Evolutionary conservation across 179 eudicot genomes (phyloP).

Genomic region (Drosera spatulata): DNA sequence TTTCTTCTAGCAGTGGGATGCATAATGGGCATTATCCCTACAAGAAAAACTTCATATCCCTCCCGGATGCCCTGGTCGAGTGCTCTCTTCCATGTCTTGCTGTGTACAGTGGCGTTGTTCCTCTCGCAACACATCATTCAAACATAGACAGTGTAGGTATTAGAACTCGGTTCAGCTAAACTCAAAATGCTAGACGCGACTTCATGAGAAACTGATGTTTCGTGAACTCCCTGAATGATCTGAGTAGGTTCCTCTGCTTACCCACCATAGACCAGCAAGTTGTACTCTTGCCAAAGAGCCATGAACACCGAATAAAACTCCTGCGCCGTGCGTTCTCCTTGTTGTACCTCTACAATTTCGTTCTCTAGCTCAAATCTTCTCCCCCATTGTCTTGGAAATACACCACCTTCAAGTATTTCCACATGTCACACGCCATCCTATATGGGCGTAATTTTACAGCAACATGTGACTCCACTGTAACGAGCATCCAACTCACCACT

Average conservation of each 20-base stretch:
- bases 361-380: background rate
- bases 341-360: background rate
- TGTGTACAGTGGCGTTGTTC: background rate
- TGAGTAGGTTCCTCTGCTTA: background rate
- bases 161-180: too few species aligned
- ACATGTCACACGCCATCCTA: background rate
- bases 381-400: background rate
- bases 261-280: background rate
- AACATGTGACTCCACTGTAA: too few species aligned
- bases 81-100: background rate
- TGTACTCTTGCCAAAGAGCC: background rate
- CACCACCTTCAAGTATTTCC: background rate
- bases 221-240: background rate
- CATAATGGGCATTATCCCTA: background rate
- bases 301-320: too few species aligned
- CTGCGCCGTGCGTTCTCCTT: background rate
- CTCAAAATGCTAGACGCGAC: too few species aligned
- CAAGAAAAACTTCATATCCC: background rate
- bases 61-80: background rate
- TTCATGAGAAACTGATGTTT: background rate
- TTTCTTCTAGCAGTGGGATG: background rate
- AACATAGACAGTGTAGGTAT: background rate
- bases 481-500: too few species aligned
- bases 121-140: background rate
- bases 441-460: background rate